A percentile compares a stretch with the other conserved stretches of the same genome.
Evolutionary conservation across 495 filamentous ascomycete species (phyloP).

Genomic region (Aspergillus diversus): DNA sequence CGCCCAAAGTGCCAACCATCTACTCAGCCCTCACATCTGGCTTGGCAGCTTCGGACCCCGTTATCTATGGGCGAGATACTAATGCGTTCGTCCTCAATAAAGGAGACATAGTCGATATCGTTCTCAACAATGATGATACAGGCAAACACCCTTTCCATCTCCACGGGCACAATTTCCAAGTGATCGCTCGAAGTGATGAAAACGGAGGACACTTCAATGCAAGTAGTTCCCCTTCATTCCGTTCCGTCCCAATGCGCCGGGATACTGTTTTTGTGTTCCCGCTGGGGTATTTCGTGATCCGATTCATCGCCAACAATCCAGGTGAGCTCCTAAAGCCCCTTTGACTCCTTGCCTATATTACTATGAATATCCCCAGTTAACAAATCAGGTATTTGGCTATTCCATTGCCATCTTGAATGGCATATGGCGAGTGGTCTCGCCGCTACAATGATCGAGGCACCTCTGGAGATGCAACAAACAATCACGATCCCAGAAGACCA

Average conservation of each 20-base stretch:
- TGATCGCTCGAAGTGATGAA: conserved; percentile 56
- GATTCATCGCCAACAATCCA: conserved; percentile 70
- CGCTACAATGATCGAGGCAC: conserved; percentile 72
- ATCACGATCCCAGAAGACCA: conserved; percentile 67
- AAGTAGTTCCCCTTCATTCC: conserved; percentile 33
- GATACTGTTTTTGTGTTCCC: conserved; percentile 63
- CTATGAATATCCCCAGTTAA: conserved; percentile 37
- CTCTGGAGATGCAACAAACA: conserved; percentile 61
- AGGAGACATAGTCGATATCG: conserved; percentile 68
- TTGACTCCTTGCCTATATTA: conserved; percentile 49
- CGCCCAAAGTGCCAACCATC: conserved; percentile 65
- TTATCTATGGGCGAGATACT: conserved; percentile 69
- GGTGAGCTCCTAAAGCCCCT: conserved; percentile 2
- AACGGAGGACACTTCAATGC: conserved; percentile 43
- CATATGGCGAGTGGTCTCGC: conserved; percentile 74
- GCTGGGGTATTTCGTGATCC: conserved; percentile 60
- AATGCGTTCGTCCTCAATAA: conserved; percentile 67
- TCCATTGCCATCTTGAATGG: conserved; percentile 86
- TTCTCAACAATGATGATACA: conserved; percentile 73
- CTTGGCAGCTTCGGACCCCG: conserved; percentile 58
- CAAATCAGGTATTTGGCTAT: conserved; percentile 78
- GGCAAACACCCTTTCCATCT: conserved; percentile 82
- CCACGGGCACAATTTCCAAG: conserved; percentile 79
- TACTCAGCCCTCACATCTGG: conserved; percentile 70
- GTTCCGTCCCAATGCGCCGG: conserved; percentile 55